These are phyloP conservation scores for Marasmius sp. DNA, from an alignment of 1,284 basidiomycete genomes.

Conservation along the genomic window DNA sequence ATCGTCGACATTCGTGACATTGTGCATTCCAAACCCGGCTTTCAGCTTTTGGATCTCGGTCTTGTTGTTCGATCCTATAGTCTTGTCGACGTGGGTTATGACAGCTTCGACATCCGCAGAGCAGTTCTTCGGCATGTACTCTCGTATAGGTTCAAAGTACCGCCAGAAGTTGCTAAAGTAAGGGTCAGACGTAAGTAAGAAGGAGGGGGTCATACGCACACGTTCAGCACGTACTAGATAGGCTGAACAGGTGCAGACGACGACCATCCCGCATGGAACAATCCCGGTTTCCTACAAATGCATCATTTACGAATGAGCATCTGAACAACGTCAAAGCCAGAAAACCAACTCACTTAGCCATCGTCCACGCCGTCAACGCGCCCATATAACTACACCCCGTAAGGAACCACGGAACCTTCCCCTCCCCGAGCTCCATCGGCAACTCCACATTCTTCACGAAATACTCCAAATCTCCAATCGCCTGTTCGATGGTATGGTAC, in stretches of 20 bases:
- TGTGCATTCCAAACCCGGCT: constrained; percentile 55
- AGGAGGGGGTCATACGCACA: neutral
- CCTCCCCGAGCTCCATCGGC: constrained; percentile 58
- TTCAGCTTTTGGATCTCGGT: constrained; percentile 53
- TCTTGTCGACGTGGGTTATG: constrained; percentile 58
- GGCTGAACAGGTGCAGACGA: constrained; percentile 74
- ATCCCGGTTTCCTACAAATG: constrained; percentile 52
- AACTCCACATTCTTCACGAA: constrained; percentile 67
- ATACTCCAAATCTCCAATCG: constrained; percentile 68
- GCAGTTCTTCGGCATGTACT: constrained; percentile 72
- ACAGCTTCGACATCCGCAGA: constrained; percentile 68
- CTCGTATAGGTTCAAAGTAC: constrained; percentile 70
- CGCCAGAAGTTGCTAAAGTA: constrained; percentile 63
- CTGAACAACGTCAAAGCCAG: neutral
- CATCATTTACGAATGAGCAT: constrained; percentile 21
- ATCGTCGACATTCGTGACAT: constrained; percentile 62
- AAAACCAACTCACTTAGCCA: constrained; percentile 57
- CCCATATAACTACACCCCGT: constrained; percentile 39
- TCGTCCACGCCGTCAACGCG: constrained; percentile 69
- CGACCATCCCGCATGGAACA: constrained; percentile 69
- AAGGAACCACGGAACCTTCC: constrained; percentile 60
- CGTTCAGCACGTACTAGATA: constrained; percentile 42
- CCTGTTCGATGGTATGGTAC: constrained; percentile 68
- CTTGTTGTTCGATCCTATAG: constrained; percentile 44
- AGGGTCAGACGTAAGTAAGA: no score